phyloP scores from a whole-genome alignment of 2,329 filamentous ascomycete species.

The Calonectria multiphialidica region DNA sequence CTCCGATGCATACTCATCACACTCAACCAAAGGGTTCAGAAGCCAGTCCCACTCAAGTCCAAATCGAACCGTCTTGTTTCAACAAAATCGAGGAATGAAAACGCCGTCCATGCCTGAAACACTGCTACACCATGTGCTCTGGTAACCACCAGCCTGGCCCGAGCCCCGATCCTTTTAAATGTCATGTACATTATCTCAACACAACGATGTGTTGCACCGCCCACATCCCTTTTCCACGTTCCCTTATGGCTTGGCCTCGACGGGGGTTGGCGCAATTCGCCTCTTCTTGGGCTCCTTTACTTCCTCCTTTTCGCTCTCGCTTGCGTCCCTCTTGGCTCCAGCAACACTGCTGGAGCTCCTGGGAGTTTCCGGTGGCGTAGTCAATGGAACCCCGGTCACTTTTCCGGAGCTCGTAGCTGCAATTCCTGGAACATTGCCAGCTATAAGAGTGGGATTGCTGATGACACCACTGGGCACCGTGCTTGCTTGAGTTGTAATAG shows the following conservation, averaged over 20 bases:
- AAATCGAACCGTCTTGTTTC: conserved; percentile 11
- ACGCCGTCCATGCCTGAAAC: conserved; percentile 47
- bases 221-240: background rate
- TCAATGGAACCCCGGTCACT: conserved; percentile 76
- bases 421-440: conserved; percentile 82
- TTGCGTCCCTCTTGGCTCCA: conserved; percentile 69
- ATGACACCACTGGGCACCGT: conserved; percentile 65
- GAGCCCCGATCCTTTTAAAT: conserved; percentile 25
- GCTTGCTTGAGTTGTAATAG: conserved; percentile 76
- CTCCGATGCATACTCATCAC: background rate
- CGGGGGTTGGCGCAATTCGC: conserved; percentile 76
- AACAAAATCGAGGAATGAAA: conserved; percentile 32
- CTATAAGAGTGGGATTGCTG: conserved; percentile 83
- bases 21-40: background rate
- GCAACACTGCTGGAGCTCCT: conserved; percentile 52
- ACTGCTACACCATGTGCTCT: conserved; percentile 29
- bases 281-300: conserved; percentile 73
- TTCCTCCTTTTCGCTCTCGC: conserved; percentile 66
- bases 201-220: background rate
- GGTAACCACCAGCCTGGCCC: conserved; percentile 20
- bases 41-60: conserved; percentile 16
- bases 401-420: conserved; percentile 79
- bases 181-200: conserved; percentile 25
- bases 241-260: conserved; percentile 52
- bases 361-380: conserved; percentile 92